These are phyloP conservation scores for Kwoniella botswanensis DNA, from an alignment of 768 basidiomycete species.

Conservation along the genomic window DNA sequence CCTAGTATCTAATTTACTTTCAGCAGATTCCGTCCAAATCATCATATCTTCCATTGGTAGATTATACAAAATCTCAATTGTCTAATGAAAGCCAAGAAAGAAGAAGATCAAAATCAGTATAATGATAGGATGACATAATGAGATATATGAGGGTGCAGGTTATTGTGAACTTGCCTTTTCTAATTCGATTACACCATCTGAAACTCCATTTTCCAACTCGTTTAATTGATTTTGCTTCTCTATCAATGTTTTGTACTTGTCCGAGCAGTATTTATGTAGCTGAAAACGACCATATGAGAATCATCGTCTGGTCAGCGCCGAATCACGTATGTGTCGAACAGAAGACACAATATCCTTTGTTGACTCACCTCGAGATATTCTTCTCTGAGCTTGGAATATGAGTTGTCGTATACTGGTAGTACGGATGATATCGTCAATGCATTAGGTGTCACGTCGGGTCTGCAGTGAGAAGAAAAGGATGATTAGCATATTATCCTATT, in stretches of 20 bases:
- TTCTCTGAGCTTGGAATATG: constrained; percentile 41
- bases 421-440: constrained; percentile 51
- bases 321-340: background rate
- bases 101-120: background rate
- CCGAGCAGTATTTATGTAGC: constrained; percentile 40
- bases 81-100: background rate
- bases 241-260: constrained; percentile 33
- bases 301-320: background rate
- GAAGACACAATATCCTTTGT: background rate
- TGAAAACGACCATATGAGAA: constrained; percentile 15
- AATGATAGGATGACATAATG: no score
- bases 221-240: constrained; percentile 38
- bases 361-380: constrained; percentile 50
- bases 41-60: constrained; percentile 28
- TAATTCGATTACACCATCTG: constrained; percentile 46
- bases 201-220: constrained; percentile 36
- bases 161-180: constrained; percentile 41
- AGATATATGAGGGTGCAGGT: background rate
- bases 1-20: constrained; percentile 22
- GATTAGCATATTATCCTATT: no score
- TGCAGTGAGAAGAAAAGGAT: background rate
- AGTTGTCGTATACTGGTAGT: constrained; percentile 53
- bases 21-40: constrained; percentile 23
- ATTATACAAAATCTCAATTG: constrained; percentile 23
- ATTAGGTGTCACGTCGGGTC: constrained; percentile 49